Evolutionary conservation across 139 green algal genomes (phyloP), one percentile per base, ranked within the genome.

Genomic region (Tetraselmis chui): DNA sequence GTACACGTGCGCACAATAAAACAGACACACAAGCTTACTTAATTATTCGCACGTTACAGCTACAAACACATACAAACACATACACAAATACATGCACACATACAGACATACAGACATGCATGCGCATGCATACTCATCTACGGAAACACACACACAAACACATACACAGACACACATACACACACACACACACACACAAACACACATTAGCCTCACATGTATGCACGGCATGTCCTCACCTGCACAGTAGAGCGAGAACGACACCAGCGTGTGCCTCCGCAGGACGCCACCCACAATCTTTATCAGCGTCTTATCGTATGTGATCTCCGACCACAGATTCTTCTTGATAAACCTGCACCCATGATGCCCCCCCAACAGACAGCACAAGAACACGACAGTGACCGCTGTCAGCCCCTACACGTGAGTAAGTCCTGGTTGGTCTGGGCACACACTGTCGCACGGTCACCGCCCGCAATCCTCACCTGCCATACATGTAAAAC

Each of bases 401-500:
- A n/a, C n/a, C n/a, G n/a, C n/a, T n/a, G n/a, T n/a, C n/a, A n/a
- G n/a, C n/a, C n/a, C n/a, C n/a, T n/a, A n/a, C n/a, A n/a, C n/a
- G n/a, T n/a, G n/a, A n/a, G n/a, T n/a, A n/a, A n/a, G n/a, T n/a
- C n/a, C n/a, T n/a, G n/a, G n/a, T n/a, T n/a, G 31, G 1, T 75
- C 22, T 24, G 23, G 18, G 75, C 75, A 5, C 28, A 32, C 28
- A 76, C 29, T 74, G 1, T 2, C 31, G 22, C 26, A 81, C 11
- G 29, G 28, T 2, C 5, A 31, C 30, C 30, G 23, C 23, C 75
- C 2, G 30, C 29, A 81, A 2, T 27, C 23, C 58, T 80, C 32
- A 97, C 90, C 95, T 87, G 28, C 96, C 84, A 81, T 99, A 98
- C 45, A 98, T 83, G 89, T 93, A 98, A 86, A 98, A 97, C 27